These are phyloP conservation scores for Exophiala lecanii-corni DNA, from an alignment of 2,329 filamentous ascomycete genomes.

Conservation along the genomic window DNA sequence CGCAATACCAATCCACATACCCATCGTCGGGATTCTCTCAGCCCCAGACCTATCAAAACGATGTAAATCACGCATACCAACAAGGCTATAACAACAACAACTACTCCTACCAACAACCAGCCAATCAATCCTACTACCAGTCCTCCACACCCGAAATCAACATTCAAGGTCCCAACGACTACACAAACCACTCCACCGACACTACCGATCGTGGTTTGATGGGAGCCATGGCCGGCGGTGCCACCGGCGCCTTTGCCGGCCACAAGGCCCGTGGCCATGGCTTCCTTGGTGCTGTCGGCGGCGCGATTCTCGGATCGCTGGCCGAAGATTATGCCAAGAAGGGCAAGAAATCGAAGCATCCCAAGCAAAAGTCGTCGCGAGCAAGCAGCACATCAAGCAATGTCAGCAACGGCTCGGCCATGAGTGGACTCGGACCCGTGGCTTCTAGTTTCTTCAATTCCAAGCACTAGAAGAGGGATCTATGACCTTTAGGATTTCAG, in stretches of 20 bases:
- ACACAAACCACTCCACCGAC: conserved; percentile 13
- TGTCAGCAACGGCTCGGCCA: not conserved
- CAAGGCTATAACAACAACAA: not conserved
- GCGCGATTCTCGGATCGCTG: conserved; percentile 53
- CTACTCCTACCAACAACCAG: conserved; percentile 5
- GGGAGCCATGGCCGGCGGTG: conserved; percentile 53
- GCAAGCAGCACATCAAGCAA: conserved; percentile 21
- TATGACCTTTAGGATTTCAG: too few species aligned
- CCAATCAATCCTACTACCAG: conserved; percentile 9
- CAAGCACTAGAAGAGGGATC: conserved; percentile 2
- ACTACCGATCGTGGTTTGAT: conserved; percentile 55
- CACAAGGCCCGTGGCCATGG: conserved; percentile 51
- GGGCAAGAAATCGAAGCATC: conserved; percentile 36
- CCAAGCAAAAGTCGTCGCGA: conserved; percentile 8
- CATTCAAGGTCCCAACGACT: not conserved
- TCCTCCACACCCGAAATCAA: not conserved
- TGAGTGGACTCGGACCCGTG: conserved; percentile 2
- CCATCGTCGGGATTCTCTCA: conserved; percentile 10
- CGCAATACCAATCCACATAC: conserved; percentile 9
- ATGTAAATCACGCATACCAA: not conserved
- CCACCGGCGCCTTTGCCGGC: conserved; percentile 53
- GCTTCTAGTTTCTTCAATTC: conserved; percentile 17
- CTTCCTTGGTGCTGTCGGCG: conserved; percentile 53
- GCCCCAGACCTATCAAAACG: conserved; percentile 9
- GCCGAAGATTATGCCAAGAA: conserved; percentile 51